Evolutionary conservation across 2,329 filamentous ascomycete genomes (phyloP), one percentile per base, ranked within the genome.

Genomic region (Aspergillus aculeatinus): DNA sequence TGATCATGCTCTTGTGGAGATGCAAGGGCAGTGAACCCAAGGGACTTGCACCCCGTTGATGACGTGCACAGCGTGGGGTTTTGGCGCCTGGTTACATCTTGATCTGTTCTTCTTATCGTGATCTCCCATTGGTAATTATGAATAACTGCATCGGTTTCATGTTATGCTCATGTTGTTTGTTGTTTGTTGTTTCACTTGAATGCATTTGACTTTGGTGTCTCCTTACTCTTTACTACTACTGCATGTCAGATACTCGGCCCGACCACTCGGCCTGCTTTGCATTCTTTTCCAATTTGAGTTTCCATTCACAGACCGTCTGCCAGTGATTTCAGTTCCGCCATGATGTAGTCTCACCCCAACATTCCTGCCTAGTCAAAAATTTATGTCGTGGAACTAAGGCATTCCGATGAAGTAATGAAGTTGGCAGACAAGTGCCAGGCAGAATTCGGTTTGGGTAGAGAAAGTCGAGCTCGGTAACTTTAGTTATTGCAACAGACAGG

Each of bases 1-100:
- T 16, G 33, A 35, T 56, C 48, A 53, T 47, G 60, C 56, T 55
- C 58, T 57, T 55, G 51, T 39, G 57, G 52, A 48, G 19, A 44
- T 44, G n/a, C 39, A 44, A 44, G 44, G 57, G 60, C 55, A 60
- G 54, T 54, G 67, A 57, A 60, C 25, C 60, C 55, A 49, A 53
- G 53, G 60, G 60, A 58, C 55, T 59, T 55, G 54, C 51, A 59
- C 60, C 55, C 59, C 57, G 56, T 68, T 68, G 65, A 66, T 70
- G 67, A 70, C 70, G 74, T 77, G 74, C 73, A 77, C 73, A 77
- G 76, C 76, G 72, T 70, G 75, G 76, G 72, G 75, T 77, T 77
- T 68, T 65, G 76, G 76, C 75, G 75, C 70, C 66, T 72, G 73
- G 68, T 44, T 72, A 68, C 61, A 70, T 68, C 27, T 53, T 57